Percentiles rank a stretch among this genome's conserved stretches.
phyloP scores from a whole-genome alignment of 2,329 filamentous ascomycete genomes.

The Colletotrichum caudatum region DNA sequence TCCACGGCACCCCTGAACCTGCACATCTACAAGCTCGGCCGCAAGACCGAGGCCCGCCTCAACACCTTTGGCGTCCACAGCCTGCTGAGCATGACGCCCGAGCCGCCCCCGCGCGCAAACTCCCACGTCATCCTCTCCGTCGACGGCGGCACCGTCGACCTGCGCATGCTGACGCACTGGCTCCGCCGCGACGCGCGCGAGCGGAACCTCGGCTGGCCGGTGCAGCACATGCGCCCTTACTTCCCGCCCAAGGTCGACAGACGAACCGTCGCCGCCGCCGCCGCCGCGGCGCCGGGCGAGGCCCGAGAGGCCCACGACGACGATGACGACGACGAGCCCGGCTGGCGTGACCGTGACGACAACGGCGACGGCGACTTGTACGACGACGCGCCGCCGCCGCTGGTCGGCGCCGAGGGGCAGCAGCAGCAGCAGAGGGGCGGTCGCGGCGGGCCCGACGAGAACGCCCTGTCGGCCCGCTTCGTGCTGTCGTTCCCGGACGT shows the following conservation, averaged over 20 bases:
- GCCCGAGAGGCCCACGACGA: background rate
- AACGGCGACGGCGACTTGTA: conserved; percentile 2
- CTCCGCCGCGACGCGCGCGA: conserved; percentile 57
- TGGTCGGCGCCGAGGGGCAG: background rate
- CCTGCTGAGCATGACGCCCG: conserved; percentile 38
- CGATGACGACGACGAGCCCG: background rate
- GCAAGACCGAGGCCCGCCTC: conserved; percentile 48
- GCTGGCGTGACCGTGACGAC: conserved; percentile 1
- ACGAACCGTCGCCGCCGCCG: background rate
- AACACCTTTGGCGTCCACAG: conserved; percentile 37
- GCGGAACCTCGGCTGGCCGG: conserved; percentile 48
- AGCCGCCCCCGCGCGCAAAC: conserved; percentile 41
- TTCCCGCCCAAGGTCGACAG: conserved; percentile 32
- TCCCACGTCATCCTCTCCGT: conserved; percentile 54
- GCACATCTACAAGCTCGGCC: conserved; percentile 28
- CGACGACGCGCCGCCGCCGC: conserved; percentile 18
- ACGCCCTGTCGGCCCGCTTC: conserved; percentile 46
- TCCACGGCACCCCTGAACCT: conserved; percentile 47
- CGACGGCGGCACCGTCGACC: conserved; percentile 48
- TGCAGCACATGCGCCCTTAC: conserved; percentile 40
- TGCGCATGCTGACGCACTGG: conserved; percentile 50
- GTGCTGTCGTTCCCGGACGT: conserved; percentile 49
- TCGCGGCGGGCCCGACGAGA: conserved; percentile 19
- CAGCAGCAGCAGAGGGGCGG: background rate
- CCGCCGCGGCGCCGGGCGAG: background rate